Percentiles rank a stretch among this genome's conserved stretches.
These are phyloP conservation scores for Vaccinium vitisidaea DNA, from an alignment of 148 eudicot species.

Conservation along the genomic window DNA sequence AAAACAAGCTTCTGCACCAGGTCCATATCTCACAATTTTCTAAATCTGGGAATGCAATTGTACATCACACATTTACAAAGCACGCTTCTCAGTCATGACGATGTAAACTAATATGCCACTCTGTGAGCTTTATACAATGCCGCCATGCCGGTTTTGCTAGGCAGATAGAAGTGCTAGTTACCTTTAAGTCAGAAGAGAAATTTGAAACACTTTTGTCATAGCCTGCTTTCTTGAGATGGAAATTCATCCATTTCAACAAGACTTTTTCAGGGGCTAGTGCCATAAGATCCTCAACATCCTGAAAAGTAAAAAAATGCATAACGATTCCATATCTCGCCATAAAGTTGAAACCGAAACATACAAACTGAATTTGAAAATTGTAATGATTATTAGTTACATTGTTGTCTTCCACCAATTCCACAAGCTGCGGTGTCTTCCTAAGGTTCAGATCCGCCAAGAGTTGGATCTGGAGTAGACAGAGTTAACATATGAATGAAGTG, in stretches of 20 bases:
- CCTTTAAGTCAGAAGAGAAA: slow-evolving; percentile 81
- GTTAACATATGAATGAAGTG: not conserved
- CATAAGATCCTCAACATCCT: slow-evolving; percentile 87
- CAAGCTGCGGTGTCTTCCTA: slow-evolving; percentile 84
- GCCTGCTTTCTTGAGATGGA: slow-evolving; percentile 77
- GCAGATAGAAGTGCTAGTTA: slow-evolving; percentile 16
- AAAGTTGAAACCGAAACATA: not conserved
- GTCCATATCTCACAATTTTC: not conserved
- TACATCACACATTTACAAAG: not conserved
- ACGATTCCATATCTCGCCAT: not conserved
- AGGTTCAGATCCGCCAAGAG: slow-evolving; percentile 69
- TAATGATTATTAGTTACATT: slow-evolving; percentile 30
- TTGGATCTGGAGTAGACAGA: slow-evolving; percentile 55
- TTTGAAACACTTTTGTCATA: slow-evolving; percentile 66
- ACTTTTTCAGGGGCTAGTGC: slow-evolving; percentile 71
- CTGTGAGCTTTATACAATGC: not conserved
- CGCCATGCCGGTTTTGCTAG: not conserved
- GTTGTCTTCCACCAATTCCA: slow-evolving; percentile 76
- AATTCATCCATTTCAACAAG: slow-evolving; percentile 81
- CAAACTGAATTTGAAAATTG: not conserved
- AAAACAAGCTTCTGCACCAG: not conserved
- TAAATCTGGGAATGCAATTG: not conserved
- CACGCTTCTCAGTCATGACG: not conserved
- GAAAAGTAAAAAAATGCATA: slow-evolving; percentile 13
- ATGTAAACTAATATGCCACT: not conserved